Evolutionary conservation across 768 basidiomycete genomes (phyloP), one percentile per base, ranked within the genome.

Genomic region (Boletales sp.): DNA sequence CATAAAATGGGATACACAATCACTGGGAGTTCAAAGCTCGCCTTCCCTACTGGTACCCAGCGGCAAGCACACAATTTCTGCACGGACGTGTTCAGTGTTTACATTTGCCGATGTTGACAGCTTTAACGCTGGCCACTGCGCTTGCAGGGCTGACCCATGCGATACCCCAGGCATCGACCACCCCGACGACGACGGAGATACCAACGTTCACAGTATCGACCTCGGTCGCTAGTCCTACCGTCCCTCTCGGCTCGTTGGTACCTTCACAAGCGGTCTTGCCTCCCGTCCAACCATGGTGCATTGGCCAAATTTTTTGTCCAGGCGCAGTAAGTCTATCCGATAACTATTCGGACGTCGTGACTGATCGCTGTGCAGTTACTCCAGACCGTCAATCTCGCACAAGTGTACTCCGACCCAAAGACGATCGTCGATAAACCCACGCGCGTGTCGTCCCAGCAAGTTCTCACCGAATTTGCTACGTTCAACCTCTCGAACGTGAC

Each of bases 381-480:
- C 19, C 92, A 95, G 79, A 86, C 89, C 1, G 83, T 94, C 52
- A 86, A 92, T 64, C 58, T 95, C 53, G 90, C 92, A 0, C 65
- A 76, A 36, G 70, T 87, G 28, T 96, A 78, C 62, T 64, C 76
- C 0, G 94, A 96, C 67, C 82, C 84, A 42, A 95, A 96, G 71
- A 94, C 90, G 0, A 84, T 95, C 64, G 87, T 88, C 8, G 94
- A 95, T 74, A 74, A 94, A 75, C 93, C 93, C 3, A 95, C 93
- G 2, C 76, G 73, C 61, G 82, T 84, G 57, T 67, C 77, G 0
- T 62, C 85, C 1, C 81, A 83, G 57, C 72, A 75, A 45, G 90
- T 93, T 12, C 72, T 94, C 42, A 66, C 78, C 1, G 87, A 86
- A 56, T 96, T 91, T 58, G 63, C 68, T 5, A 67, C 68, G 38